Evolutionary conservation across 306 rosid genomes (phyloP), one percentile per base, ranked within the genome.

Genomic region (Quercus suber): DNA sequence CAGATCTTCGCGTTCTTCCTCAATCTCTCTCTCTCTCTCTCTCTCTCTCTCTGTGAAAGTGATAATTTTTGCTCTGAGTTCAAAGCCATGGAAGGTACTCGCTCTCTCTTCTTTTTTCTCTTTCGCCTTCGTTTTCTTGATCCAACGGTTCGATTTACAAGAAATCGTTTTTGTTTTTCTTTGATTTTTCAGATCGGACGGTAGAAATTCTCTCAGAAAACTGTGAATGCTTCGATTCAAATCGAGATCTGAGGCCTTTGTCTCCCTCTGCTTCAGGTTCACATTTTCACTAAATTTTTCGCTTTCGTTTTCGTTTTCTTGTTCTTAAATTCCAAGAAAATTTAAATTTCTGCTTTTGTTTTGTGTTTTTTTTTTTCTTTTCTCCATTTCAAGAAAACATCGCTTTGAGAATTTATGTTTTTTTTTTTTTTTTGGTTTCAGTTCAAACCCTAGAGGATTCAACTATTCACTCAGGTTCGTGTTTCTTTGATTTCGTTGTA

Each of bases 51-150:
- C 70, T 71, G 31, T 52, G 71, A 63, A 70, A 76, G 33, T 69
- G 64, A 55, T 27, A 0, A 5, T 73, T 65, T 49, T 76, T 71
- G 55, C 30, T 73, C 72, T 74, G 69, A 53, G 37, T 53, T 76
- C 31, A 58, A 76, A 77, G 79, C 74, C 81, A 83, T 89, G 98
- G 86, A 84, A 13, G 94, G 94, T 91, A 71, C 25, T 69, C 19
- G 33, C 74, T 12, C 73, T 53, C 75, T 83, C 74, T 31, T 31
- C 4, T 59, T 70, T 25, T 55, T 18, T 71, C 6, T 65, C 61
- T n/a, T 19, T 45, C 67, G 58, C 55, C 20, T 35, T 75, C 27
- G 13, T 23, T 35, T 55, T 75, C 7, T 28, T 33, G 72, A 18
- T 35, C 72, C 27, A 4, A 68, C 72, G 15, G 27, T 68, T 63